Conservation (phyloP, 768 basidiomycete species). For the Auricularia auricula-judae region DNA sequence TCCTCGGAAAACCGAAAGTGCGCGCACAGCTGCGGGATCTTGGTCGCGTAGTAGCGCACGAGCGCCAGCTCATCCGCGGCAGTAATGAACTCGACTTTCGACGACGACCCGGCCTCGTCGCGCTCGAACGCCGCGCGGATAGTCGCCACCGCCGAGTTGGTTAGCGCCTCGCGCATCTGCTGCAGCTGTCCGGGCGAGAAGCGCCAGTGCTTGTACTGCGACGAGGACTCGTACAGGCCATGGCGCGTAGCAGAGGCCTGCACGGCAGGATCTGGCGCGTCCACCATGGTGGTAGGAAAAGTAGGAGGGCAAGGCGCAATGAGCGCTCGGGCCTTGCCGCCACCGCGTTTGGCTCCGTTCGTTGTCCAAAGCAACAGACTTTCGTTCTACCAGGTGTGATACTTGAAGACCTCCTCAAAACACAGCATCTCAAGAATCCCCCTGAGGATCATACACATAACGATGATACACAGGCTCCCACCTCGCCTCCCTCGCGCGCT, state of each 20-base stretch:
- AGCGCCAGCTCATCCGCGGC: conserved; percentile 80
- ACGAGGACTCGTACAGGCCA: conserved; percentile 63
- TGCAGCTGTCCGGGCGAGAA: conserved; percentile 62
- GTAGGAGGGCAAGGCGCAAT: too few relatives aligned
- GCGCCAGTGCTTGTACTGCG: conserved; percentile 82
- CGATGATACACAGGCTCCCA: conserved; percentile 60
- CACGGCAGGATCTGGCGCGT: background rate
- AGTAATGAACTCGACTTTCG: conserved; percentile 58
- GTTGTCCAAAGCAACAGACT: too few relatives aligned
- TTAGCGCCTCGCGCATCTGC: conserved; percentile 53
- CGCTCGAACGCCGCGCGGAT: conserved; percentile 71
- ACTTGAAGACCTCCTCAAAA: too few relatives aligned
- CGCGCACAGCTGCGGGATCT: conserved; percentile 75
- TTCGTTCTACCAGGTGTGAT: too few relatives aligned
- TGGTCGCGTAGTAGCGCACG: conserved; percentile 79
- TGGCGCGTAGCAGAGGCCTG: background rate
- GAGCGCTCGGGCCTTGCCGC: too few relatives aligned
- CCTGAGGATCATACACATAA: conserved; percentile 52
- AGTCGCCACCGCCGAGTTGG: conserved; percentile 60
- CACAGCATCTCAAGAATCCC: conserved; percentile 12
- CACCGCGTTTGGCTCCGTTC: too few relatives aligned
- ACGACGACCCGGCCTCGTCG: conserved; percentile 71
- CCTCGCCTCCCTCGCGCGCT: conserved; percentile 34
- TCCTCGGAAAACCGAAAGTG: conserved; percentile 84
- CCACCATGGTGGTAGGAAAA: background rate